Percentiles rank a stretch among this genome's conserved stretches.
Evolutionary conservation across 2,329 filamentous ascomycete species (phyloP).

Genomic region (Verticillium nubilum): DNA sequence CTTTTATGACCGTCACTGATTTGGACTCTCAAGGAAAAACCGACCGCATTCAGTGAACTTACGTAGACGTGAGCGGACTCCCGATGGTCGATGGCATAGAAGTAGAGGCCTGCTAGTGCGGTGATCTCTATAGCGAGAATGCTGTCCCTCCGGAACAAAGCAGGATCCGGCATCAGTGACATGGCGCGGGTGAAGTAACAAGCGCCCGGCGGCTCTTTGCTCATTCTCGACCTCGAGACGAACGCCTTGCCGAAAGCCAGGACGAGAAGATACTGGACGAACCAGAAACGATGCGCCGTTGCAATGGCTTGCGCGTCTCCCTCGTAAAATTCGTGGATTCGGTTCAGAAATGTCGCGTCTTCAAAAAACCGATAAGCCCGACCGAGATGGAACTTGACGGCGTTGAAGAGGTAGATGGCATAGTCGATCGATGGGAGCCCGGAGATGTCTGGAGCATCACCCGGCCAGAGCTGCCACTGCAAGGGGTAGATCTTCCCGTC

Average conservation of each 20-base stretch:
- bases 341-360: conserved; percentile 18
- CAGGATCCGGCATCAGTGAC: conserved; percentile 16
- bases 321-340: conserved; percentile 17
- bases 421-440: conserved; percentile 11
- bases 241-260: conserved; percentile 24
- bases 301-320: conserved; percentile 15
- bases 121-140: conserved; percentile 20
- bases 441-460: not conserved
- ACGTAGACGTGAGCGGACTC: conserved; percentile 22
- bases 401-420: conserved; percentile 15
- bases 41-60: conserved; percentile 7
- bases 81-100: conserved; percentile 20
- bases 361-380: conserved; percentile 23
- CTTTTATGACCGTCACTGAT: conserved; percentile 21
- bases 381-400: conserved; percentile 18
- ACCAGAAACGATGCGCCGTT: conserved; percentile 14
- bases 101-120: conserved; percentile 17
- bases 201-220: conserved; percentile 14
- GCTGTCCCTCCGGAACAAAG: conserved; percentile 18
- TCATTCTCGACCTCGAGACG: conserved; percentile 12
- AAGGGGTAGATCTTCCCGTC: conserved; percentile 23
- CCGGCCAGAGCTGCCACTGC: conserved; percentile 9
- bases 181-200: conserved; percentile 20
- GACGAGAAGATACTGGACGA: conserved; percentile 20
- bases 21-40: not conserved